Evolutionary conservation across 176 grass and related monocot species (phyloP), one percentile per base, ranked within the genome.

Genomic region (Rhynchospora breviuscula): DNA sequence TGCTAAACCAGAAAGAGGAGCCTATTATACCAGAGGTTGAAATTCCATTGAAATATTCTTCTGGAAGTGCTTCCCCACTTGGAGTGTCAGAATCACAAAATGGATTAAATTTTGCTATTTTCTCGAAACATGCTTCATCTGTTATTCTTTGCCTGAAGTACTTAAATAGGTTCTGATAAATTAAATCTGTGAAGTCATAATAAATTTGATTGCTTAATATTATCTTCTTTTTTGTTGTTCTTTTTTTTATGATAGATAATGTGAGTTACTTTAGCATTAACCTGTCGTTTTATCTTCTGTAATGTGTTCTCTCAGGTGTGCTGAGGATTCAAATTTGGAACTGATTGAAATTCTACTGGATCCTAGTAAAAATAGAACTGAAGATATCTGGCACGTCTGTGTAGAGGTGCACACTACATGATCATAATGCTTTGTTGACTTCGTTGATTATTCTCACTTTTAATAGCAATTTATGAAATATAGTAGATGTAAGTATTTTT

Each of bases 351-450:
- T 93, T 83, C 59, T 56, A 81, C 80, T 99, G 69, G 88, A 95
- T 75, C 81, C 81, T 15, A 40, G 91, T 11, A 93, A 60, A 79
- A 95, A 99, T 57, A 93, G 87, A 90, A 99, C 93, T 74, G 96
- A 91, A 40, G 93, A 99, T 88, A 88, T 93, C 82, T 99, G 96
- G 96, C 96, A 95, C 75, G 89, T 99, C 51, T 88, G 67, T 31
- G 63, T 95, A 71, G 89, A 95, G 96, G 96, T 99, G 87, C 10
- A 5, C 9, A 67, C 35, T 2, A 29, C 1, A 64, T 7, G 35
- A 48, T 64, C 40, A 19, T 62, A 47, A 23, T 63, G 63, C 21
- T 63, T 81, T 3, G n/a, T 81, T 21, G 19, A 81, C 44, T 63
- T 63, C 35, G 47, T 62, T 81, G 12, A 63, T 81, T 78, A 45